Conservation (phyloP, 106 monocot species). For the Dendrobium catenatum region DNA sequence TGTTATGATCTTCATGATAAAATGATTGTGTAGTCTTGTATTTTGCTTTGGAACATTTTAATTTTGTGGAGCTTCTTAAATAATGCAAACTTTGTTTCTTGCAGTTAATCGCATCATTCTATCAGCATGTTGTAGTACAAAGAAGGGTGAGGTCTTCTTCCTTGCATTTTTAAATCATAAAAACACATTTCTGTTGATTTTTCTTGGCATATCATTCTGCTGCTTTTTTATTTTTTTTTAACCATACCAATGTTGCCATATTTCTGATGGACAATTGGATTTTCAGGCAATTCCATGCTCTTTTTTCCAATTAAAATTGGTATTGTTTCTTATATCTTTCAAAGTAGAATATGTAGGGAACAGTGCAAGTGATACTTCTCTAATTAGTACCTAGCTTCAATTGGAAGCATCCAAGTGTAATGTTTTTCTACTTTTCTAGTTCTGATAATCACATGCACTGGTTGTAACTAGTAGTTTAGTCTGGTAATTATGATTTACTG, state of each 20-base stretch:
- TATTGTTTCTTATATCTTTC: neutral
- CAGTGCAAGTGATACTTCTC: neutral
- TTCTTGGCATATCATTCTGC: neutral
- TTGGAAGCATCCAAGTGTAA: neutral
- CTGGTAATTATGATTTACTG: no score
- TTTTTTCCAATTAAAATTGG: no score
- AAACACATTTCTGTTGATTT: neutral
- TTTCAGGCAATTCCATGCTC: neutral
- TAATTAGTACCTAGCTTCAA: neutral
- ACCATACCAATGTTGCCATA: neutral
- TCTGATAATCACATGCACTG: neutral
- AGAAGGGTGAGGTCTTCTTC: slow-evolving; percentile 65
- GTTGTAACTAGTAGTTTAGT: neutral
- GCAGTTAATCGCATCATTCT: slow-evolving; percentile 94
- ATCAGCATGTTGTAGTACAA: slow-evolving; percentile 96
- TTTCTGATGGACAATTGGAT: neutral
- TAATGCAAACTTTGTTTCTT: slow-evolving; percentile 15
- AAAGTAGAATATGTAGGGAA: neutral
- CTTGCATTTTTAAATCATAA: neutral
- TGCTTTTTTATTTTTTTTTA: neutral
- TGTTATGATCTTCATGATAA: neutral
- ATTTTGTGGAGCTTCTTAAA: slow-evolving; percentile 1
- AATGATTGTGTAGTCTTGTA: neutral
- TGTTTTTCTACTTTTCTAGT: neutral
- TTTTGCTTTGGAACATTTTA: neutral